Base-by-base conservation (phyloP, 345 rosid species). In the Trapa bicornis region DNA sequence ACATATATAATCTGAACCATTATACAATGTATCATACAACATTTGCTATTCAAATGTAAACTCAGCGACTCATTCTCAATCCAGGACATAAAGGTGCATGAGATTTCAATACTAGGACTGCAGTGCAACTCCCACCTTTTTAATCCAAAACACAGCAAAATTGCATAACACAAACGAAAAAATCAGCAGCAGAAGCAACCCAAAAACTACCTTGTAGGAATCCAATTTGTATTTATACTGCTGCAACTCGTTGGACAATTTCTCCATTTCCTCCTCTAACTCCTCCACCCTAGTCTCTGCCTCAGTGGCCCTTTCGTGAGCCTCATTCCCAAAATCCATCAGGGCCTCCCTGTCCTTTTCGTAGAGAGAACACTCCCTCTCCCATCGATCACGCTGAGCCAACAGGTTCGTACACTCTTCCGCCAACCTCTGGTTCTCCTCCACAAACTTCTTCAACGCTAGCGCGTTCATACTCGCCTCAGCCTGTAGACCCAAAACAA, bases 291-390 rank as follows among this genome's bases (percentile, higher is more conserved):
- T 82, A 69, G 71, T 50, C 74, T 87, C 93, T 1, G 98, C 96
- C 39, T 77, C 89, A 69, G 80, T 87, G 1, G 96, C 91, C 69
- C 93, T 80, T 78, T 88, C 91, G 64, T 88, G 93, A 1, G 92
- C 88, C 79, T 92, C 96, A 42, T 89, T 89, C 61, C 96, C 96
- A 57, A 87, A 89, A 16, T 91, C 97, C 96, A 91, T 88, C 75
- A 91, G 76, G 6, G 85, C 91, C 36, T 92, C 95, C 61, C 96
- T 77, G 61, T 92, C 95, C 65, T 77, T 80, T 50, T 92, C 91
- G 58, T 89, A 92, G 36, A 92, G 83, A 22, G 85, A 75, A 47
- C 92, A 87, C 80, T 92, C 98, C 42, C 67, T 83, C 97, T 91
- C 90, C 88, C 80, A 82, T 70, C 80, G 89, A 45, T 78, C 77